Conservation (phyloP, 768 basidiomycete species). For the Trametes maxima region DNA sequence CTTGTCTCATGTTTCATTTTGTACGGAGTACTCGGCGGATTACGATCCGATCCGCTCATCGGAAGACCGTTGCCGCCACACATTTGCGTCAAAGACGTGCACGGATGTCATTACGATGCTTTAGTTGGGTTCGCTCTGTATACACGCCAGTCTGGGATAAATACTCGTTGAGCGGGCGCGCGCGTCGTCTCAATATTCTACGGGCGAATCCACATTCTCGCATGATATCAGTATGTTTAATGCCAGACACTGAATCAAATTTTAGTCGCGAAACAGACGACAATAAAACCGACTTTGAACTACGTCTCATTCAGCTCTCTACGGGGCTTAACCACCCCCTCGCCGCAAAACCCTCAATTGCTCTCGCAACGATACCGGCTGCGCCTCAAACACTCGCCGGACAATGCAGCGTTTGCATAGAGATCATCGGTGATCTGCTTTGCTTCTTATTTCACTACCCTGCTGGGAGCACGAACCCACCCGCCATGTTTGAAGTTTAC, state of each 20-base stretch:
- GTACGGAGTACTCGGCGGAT: too few species aligned
- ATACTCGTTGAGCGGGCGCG: too few species aligned
- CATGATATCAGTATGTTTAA: neutral
- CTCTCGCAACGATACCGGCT: slow-evolving; percentile 7
- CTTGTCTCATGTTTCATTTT: too few species aligned
- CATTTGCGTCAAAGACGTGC: too few species aligned
- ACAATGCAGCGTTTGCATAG: slow-evolving; percentile 24
- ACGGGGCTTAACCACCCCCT: slow-evolving; percentile 26
- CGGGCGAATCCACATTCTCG: too few species aligned
- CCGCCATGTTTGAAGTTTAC: slow-evolving; percentile 23
- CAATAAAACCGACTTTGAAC: slow-evolving; percentile 13
- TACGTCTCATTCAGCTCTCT: slow-evolving; percentile 27
- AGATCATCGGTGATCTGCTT: slow-evolving; percentile 29
- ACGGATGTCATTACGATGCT: too few species aligned
- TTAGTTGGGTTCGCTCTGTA: too few species aligned
- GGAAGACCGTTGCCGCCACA: too few species aligned
- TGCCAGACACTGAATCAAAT: too few species aligned
- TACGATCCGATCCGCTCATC: too few species aligned
- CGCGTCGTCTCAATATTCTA: too few species aligned
- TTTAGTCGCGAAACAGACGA: slow-evolving; percentile 18
- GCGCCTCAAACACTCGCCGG: slow-evolving; percentile 4
- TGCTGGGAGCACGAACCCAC: neutral
- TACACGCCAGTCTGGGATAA: too few species aligned
- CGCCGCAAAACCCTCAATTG: slow-evolving; percentile 21
- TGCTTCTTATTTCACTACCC: slow-evolving; percentile 26